phyloP scores from a whole-genome alignment of 331 rosid genomes.

The Prunus yedoensis region DNA sequence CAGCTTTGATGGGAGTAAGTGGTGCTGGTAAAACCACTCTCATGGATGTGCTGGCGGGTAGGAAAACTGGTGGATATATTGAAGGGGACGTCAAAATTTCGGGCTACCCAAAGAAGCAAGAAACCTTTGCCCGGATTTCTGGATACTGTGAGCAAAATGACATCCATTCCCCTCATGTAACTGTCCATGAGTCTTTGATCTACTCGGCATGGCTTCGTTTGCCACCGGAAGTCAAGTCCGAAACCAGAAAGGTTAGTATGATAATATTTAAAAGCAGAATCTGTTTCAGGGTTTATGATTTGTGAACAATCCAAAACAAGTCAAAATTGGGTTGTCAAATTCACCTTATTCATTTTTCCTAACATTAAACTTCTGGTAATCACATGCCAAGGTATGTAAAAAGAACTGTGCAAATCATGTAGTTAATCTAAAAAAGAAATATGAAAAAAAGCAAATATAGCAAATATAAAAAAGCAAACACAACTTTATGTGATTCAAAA shows the following conservation, averaged over 20 bases:
- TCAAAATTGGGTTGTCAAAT: too few species aligned
- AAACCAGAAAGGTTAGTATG: slow-evolving; percentile 56
- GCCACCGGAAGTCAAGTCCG: slow-evolving; percentile 39
- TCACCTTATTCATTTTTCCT: too few species aligned
- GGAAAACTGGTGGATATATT: slow-evolving; percentile 82
- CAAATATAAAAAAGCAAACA: too few species aligned
- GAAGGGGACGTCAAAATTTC: slow-evolving; percentile 66
- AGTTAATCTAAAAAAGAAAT: too few species aligned
- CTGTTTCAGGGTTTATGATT: neutral
- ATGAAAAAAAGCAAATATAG: neutral
- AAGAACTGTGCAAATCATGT: too few species aligned
- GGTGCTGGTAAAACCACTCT: slow-evolving; percentile 91
- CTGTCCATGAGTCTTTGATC: slow-evolving; percentile 76
- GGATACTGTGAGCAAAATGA: slow-evolving; percentile 94
- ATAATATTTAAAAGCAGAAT: neutral
- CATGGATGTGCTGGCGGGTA: slow-evolving; percentile 87
- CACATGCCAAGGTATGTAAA: too few species aligned
- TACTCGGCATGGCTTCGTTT: slow-evolving; percentile 92
- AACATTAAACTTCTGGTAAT: too few species aligned
- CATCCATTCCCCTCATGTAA: slow-evolving; percentile 84
- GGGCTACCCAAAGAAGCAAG: slow-evolving; percentile 79
- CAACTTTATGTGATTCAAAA: too few species aligned
- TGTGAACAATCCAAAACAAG: neutral
- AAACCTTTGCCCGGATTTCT: slow-evolving; percentile 71
- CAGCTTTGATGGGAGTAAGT: slow-evolving; percentile 89